A percentile compares a stretch with the other conserved stretches of the same genome.
phyloP scores from a whole-genome alignment of 2,329 filamentous ascomycete species.

The Clonostachys sp. region DNA sequence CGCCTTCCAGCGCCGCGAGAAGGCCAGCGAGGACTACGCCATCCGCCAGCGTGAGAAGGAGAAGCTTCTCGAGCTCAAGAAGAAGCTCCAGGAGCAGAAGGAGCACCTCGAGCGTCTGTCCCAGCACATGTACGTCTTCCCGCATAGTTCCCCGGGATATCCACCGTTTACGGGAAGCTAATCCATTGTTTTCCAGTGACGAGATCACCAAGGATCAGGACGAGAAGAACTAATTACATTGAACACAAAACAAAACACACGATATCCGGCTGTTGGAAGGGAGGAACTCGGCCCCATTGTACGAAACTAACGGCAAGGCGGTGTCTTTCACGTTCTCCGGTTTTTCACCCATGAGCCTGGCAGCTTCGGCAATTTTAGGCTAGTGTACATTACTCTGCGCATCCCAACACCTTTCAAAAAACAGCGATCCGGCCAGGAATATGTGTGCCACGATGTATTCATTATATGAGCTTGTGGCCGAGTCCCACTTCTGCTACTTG shows the following conservation, averaged over 20 bases:
- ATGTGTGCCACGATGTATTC: background rate
- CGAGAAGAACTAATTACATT: slow-evolving; percentile 51
- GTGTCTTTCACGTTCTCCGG: too few species aligned
- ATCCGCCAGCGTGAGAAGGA: slow-evolving; percentile 85
- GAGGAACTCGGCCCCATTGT: too few species aligned
- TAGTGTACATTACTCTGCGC: slow-evolving; percentile 26
- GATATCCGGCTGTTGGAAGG: too few species aligned
- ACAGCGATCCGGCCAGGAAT: background rate
- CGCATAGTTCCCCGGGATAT: background rate
- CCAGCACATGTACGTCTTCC: slow-evolving; percentile 69
- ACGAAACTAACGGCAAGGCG: too few species aligned
- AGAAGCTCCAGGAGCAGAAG: slow-evolving; percentile 72
- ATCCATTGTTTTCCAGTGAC: slow-evolving; percentile 47
- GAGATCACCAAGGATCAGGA: slow-evolving; percentile 70
- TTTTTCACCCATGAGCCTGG: background rate
- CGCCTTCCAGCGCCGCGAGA: slow-evolving; percentile 87
- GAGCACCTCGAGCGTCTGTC: slow-evolving; percentile 80
- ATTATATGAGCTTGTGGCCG: background rate
- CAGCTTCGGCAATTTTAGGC: slow-evolving; percentile 9
- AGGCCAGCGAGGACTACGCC: slow-evolving; percentile 78
- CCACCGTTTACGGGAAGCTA: background rate
- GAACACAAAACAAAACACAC: background rate
- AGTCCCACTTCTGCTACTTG: too few species aligned
- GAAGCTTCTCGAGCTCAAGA: slow-evolving; percentile 77
- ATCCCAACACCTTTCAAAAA: background rate